Conservation (phyloP, 495 filamentous ascomycete genomes). For the Neurospora sp. region DNA sequence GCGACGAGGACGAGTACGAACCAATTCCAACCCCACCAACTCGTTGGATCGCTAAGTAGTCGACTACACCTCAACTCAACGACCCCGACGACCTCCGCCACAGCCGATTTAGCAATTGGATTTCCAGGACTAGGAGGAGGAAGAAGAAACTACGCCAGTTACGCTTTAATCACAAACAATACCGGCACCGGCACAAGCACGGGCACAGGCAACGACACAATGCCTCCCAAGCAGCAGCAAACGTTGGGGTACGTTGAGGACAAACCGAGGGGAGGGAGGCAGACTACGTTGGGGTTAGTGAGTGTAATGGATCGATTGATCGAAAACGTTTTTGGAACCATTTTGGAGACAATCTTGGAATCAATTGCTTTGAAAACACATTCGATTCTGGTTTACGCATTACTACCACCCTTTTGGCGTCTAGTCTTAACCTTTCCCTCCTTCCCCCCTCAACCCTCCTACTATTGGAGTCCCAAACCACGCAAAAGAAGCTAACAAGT, state of each 20-base stretch:
- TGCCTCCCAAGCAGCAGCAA: conserved; percentile 60
- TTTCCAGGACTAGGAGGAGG: not conserved
- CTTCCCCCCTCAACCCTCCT: not conserved
- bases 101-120: not conserved
- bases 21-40: not conserved
- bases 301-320: not conserved
- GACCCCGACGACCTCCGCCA: not conserved
- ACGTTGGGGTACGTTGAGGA: conserved; percentile 88
- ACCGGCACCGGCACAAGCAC: conserved; percentile 1
- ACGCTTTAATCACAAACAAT: not conserved
- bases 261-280: conserved; percentile 25
- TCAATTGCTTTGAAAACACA: not conserved
- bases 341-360: not conserved
- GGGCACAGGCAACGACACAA: conserved; percentile 4
- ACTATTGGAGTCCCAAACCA: too few species aligned
- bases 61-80: not conserved
- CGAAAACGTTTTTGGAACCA: not conserved
- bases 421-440: not conserved
- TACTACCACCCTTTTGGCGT: conserved; percentile 2
- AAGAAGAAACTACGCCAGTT: not conserved
- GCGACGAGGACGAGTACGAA: too few species aligned
- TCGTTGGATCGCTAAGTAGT: not conserved
- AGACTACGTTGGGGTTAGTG: conserved; percentile 77
- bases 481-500: not conserved
- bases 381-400: not conserved